Conservation (phyloP, 192 early-diverging fungal species). For the Powellomyces hirtus region DNA sequence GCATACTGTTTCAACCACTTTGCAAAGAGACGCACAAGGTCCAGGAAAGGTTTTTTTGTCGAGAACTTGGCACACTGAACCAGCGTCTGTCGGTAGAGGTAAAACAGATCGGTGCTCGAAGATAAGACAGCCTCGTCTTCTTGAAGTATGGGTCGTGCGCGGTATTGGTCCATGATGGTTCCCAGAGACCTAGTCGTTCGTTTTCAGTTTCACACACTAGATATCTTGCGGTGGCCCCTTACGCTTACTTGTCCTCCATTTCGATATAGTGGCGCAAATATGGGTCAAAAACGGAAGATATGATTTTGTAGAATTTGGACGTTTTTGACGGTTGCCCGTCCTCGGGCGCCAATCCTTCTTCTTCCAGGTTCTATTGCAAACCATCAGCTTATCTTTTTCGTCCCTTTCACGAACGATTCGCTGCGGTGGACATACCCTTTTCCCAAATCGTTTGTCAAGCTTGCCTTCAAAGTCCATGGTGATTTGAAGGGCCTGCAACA, state of each 20-base stretch:
- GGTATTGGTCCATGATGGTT: slow-evolving; percentile 56
- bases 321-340: slow-evolving; percentile 26
- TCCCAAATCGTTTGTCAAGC: slow-evolving; percentile 69
- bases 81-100: slow-evolving; percentile 86
- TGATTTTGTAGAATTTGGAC: slow-evolving; percentile 67
- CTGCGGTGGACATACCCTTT: slow-evolving; percentile 30
- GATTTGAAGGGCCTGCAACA: slow-evolving; percentile 73
- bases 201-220: too few relatives aligned
- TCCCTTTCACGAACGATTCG: neutral
- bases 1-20: slow-evolving; percentile 81
- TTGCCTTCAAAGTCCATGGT: slow-evolving; percentile 92
- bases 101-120: slow-evolving; percentile 90
- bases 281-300: slow-evolving; percentile 84
- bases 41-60: slow-evolving; percentile 80
- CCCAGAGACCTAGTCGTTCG: slow-evolving; percentile 51
- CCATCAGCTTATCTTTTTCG: neutral
- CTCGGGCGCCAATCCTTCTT: slow-evolving; percentile 6
- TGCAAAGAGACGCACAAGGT: slow-evolving; percentile 76
- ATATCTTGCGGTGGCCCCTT: too few relatives aligned
- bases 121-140: slow-evolving; percentile 71
- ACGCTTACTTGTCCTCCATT: slow-evolving; percentile 73
- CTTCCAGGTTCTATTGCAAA: slow-evolving; percentile 5
- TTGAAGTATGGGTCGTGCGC: slow-evolving; percentile 38
- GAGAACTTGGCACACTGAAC: slow-evolving; percentile 82
- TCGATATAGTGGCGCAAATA: slow-evolving; percentile 86